Evolutionary conservation across 441 rosid species (phyloP), one percentile per base, ranked within the genome.

Genomic region (Erodium texanum): DNA sequence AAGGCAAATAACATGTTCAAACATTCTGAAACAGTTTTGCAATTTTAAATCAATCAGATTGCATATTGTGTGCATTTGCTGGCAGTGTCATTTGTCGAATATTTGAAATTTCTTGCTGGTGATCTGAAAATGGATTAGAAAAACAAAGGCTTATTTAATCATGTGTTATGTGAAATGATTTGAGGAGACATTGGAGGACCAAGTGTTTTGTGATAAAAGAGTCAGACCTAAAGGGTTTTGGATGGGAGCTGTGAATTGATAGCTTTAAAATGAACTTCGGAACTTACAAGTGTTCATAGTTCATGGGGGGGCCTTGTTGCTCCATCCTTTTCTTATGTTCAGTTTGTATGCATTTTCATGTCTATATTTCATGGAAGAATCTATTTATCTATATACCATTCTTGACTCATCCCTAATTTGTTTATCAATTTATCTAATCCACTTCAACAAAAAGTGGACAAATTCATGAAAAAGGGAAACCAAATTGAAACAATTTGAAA

Each of bases 221-320:
- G 62, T 56, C 62, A 7, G 24, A 56, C 62, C 24, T 56, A 56
- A 56, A 56, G 62, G 62, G 62, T 56, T 56, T 56, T 56, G 62
- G 62, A 56, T 19, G 1, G 22, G 19, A 56, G 24, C 22, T 56
- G 23, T 56, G 62, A 56, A 20, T 22, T 56, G 62, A 56, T 56
- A 20, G 62, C 24, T 19, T 56, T 7, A 19, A 3, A 7, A 1
- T 56, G 23, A 56, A 56, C 11, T 56, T 9, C 19, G 23, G 24
- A 56, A 19, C 62, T 56, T 43, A 15, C 15, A 14, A 43, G 15
- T 43, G 50, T 3, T 24, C 19, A 20, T 10, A 18, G 62, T 56
- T 56, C 62, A 56, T 56, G 62, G 16, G 62, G 62, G 62, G 16
- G 3, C 62, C 62, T 56, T 56, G 62, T 18, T 7, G 62, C 62